Evolutionary conservation across 1,284 basidiomycete species (phyloP), one percentile per base, ranked within the genome.

Genomic region (Apiotrichum veenhuisii): DNA sequence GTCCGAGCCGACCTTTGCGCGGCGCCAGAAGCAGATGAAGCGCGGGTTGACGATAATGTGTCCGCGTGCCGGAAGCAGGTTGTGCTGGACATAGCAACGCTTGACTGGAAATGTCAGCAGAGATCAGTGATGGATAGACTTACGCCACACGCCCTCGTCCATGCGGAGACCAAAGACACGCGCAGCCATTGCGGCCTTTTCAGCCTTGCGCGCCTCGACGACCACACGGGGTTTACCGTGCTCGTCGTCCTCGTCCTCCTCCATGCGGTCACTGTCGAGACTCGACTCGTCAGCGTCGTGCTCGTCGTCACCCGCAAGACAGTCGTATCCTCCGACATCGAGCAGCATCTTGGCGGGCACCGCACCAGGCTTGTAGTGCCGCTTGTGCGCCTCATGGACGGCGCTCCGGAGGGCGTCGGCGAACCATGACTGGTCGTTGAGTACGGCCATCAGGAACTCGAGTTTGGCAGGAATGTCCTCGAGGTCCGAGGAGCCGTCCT

Each of bases 11-110:
- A 76, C 57, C 1, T 59, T 66, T 1, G 65, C 69, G 22, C 72
- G 65, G 0, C 76, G 66, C 74, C 75, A 78, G 62, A 77, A 78
- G 49, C 77, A 77, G 14, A 78, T 54, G 53, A 65, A 77, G 25
- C 65, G 59, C 1, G 72, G 67, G 0, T 64, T 71, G 15, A 78
- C 26, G 49, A 77, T 75, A 49, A 78, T 67, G 55, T 77, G 76
- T 1, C 77, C 77, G 9, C 75, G 62, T 26, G 65, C 66, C 2
- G 75, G 75, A 3, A 75, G 58, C 12, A 73, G 52, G 4, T 60
- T 57, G 50, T 64, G 58, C 15, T 53, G 55, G n/a, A 76, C 51
- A 41, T 76, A 76, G 47, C 75, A 74, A 15, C 76, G 69, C 64
- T 77, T 77, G 47, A 77, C 44, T 46, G 23, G 30, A 30, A 26